phyloP scores from a whole-genome alignment of 2,329 filamentous ascomycete species.

The Pseudogymnoascus sp. region DNA sequence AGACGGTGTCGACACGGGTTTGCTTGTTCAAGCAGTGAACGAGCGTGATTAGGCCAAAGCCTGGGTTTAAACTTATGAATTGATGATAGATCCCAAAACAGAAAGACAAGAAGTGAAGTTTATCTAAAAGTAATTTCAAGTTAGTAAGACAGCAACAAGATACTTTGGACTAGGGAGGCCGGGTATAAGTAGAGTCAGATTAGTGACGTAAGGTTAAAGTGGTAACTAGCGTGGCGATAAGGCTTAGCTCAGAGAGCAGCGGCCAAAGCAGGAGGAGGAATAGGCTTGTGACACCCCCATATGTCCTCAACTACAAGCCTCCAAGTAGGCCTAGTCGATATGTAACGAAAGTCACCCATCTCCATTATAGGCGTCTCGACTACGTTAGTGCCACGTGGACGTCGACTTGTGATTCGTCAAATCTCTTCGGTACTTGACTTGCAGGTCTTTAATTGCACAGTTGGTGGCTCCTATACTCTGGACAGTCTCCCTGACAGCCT shows the following conservation, averaged over 20 bases:
- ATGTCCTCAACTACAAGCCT: too few relatives aligned
- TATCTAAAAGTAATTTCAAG: not conserved
- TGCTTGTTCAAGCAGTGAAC: constrained; percentile 31
- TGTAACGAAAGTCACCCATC: too few relatives aligned
- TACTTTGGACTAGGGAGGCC: not conserved
- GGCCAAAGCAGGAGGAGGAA: not conserved
- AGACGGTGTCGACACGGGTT: too few relatives aligned
- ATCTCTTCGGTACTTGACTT: too few relatives aligned
- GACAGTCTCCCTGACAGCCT: constrained; percentile 13
- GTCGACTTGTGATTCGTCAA: too few relatives aligned
- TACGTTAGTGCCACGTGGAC: too few relatives aligned
- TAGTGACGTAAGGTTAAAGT: not conserved
- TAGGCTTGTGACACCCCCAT: too few relatives aligned
- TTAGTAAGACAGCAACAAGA: not conserved
- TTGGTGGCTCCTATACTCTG: constrained; percentile 12
- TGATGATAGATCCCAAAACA: not conserved
- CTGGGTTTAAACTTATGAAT: constrained; percentile 7
- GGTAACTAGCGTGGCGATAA: constrained; percentile 8
- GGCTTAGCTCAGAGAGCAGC: constrained; percentile 1
- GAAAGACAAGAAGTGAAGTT: constrained; percentile 6
- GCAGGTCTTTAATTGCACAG: constrained; percentile 11
- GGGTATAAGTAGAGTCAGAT: constrained; percentile 1
- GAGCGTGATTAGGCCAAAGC: constrained; percentile 10
- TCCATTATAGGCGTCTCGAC: too few relatives aligned
- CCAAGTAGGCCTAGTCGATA: too few relatives aligned